A percentile compares a stretch with the other conserved stretches of the same genome.
Evolutionary conservation across 148 eudicot genomes (phyloP).

Genomic region (Nepenthes mirabilis): DNA sequence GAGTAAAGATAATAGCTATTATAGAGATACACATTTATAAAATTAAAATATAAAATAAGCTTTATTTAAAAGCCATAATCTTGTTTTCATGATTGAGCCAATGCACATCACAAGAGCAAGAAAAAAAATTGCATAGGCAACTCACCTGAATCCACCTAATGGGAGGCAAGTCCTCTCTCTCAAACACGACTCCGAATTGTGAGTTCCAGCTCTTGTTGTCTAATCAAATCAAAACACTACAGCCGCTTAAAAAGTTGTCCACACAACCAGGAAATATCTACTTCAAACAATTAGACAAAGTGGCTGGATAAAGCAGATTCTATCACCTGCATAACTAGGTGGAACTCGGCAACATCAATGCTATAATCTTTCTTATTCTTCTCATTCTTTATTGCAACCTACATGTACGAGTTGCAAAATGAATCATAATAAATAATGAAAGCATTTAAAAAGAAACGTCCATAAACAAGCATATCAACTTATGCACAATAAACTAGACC

Average conservation of each 20-base stretch:
- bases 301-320: slow-evolving; percentile 8
- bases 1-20: too few relatives aligned
- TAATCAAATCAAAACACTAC: slow-evolving; percentile 15
- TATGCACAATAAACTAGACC: too few relatives aligned
- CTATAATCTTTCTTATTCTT: slow-evolving; percentile 39
- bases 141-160: slow-evolving; percentile 95
- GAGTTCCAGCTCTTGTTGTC: slow-evolving; percentile 90
- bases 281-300: background rate
- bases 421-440: too few relatives aligned
- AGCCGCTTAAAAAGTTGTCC: slow-evolving; percentile 1
- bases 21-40: too few relatives aligned
- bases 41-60: too few relatives aligned
- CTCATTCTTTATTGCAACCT: slow-evolving; percentile 55
- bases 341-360: slow-evolving; percentile 73
- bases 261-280: background rate
- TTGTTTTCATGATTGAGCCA: background rate
- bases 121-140: slow-evolving; percentile 2
- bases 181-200: slow-evolving; percentile 79
- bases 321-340: slow-evolving; percentile 88
- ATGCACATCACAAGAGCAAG: background rate
- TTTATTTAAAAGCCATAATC: background rate
- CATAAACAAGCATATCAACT: too few relatives aligned
- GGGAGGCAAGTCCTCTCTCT: slow-evolving; percentile 74
- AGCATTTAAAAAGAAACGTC: too few relatives aligned
- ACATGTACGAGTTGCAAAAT: slow-evolving; percentile 12